These are phyloP conservation scores for Aureobasidium sp. DNA, from an alignment of 2,329 filamentous ascomycete species.

Conservation along the genomic window DNA sequence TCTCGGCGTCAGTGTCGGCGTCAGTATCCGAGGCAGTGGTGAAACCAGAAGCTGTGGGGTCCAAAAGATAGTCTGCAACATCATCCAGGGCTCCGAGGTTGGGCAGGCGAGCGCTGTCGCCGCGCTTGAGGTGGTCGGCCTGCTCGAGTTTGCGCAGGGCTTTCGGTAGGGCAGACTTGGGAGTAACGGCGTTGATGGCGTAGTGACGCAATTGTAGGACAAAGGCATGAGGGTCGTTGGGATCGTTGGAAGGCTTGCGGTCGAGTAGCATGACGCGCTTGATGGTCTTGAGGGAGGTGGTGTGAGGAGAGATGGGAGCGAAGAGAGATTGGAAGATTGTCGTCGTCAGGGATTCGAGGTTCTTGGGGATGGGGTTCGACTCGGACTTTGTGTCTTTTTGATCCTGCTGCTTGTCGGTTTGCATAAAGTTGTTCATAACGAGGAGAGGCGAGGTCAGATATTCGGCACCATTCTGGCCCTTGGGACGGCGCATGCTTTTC, in stretches of 20 bases:
- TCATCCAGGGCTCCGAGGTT: constrained; percentile 88
- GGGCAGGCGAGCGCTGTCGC: constrained; percentile 54
- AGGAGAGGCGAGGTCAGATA: constrained; percentile 79
- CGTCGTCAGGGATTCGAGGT: constrained; percentile 85
- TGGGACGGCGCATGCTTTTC: constrained; percentile 72
- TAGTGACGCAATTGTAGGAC: constrained; percentile 87
- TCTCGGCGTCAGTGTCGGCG: constrained; percentile 87
- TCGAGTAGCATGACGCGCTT: constrained; percentile 84
- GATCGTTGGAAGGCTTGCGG: constrained; percentile 52
- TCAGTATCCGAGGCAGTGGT: constrained; percentile 91
- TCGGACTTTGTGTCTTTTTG: constrained; percentile 25
- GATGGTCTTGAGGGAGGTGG: constrained; percentile 84
- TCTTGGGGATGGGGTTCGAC: constrained; percentile 59
- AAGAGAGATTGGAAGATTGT: constrained; percentile 95
- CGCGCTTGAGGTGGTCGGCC: constrained; percentile 63
- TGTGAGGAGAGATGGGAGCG: constrained; percentile 87
- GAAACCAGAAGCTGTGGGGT: constrained; percentile 69
- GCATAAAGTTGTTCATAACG: constrained; percentile 95
- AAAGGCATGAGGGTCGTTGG: constrained; percentile 42
- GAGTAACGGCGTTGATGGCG: constrained; percentile 82
- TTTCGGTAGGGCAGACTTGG: constrained; percentile 63
- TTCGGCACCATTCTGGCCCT: constrained; percentile 68
- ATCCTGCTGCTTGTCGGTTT: constrained; percentile 36
- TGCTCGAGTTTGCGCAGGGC: constrained; percentile 75
- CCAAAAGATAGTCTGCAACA: constrained; percentile 89